These are phyloP conservation scores for Didymellaceae sp. DNA, from an alignment of 2,329 filamentous ascomycete species.

Conservation along the genomic window DNA sequence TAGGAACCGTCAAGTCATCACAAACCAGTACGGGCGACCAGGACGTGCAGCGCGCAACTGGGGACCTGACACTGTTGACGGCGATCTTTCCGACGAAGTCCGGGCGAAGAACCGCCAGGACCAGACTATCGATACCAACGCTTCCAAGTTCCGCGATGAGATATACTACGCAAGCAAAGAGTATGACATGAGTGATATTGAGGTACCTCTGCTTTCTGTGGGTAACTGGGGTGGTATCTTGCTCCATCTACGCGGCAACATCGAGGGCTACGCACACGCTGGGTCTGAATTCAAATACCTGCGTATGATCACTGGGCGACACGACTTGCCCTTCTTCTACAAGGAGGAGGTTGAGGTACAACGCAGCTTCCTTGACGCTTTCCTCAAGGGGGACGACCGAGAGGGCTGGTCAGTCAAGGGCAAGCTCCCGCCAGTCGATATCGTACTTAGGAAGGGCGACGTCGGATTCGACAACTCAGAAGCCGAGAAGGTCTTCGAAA, in stretches of 20 bases:
- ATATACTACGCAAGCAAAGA: constrained; percentile 70
- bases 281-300: constrained; percentile 73
- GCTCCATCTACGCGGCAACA: constrained; percentile 72
- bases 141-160: constrained; percentile 66
- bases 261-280: constrained; percentile 68
- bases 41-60: constrained; percentile 59
- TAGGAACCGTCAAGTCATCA: constrained; percentile 69
- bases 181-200: constrained; percentile 68
- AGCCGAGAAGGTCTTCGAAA: constrained; percentile 62
- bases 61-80: constrained; percentile 65
- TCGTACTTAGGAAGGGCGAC: constrained; percentile 70
- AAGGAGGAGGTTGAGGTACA: constrained; percentile 72
- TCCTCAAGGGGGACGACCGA: constrained; percentile 70
- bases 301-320: constrained; percentile 71
- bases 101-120: constrained; percentile 56
- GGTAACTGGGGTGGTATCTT: constrained; percentile 76
- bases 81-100: constrained; percentile 62
- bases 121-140: constrained; percentile 42
- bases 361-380: constrained; percentile 71
- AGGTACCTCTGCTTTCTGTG: constrained; percentile 70
- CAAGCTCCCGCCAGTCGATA: constrained; percentile 64
- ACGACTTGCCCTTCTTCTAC: constrained; percentile 77
- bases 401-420: constrained; percentile 66
- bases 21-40: constrained; percentile 71
- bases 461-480: constrained; percentile 70